Evolutionary conservation across 1,139 yeast species (phyloP).

Genomic region (Zygoascus hellenicus): DNA sequence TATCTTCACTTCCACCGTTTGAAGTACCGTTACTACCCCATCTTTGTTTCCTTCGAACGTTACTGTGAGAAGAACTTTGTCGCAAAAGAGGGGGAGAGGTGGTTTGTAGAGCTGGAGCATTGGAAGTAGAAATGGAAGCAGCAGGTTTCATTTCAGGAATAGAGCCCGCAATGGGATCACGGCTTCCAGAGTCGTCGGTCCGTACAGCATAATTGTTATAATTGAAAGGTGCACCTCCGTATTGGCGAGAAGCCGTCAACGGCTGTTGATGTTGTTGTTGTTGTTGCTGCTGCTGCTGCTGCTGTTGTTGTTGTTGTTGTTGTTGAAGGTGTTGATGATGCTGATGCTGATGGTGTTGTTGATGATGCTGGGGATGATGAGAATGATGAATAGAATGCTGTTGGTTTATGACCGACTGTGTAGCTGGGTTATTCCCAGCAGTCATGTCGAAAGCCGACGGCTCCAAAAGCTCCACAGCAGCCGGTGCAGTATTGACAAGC

Average conservation of each 20-base stretch:
- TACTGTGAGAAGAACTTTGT: slow-evolving; percentile 6
- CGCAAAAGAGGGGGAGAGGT: slow-evolving; percentile 1
- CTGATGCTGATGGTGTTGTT: too few relatives aligned
- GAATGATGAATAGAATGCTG: too few relatives aligned
- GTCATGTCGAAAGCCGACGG: slow-evolving; percentile 8
- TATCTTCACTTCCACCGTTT: slow-evolving; percentile 1
- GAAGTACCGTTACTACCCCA: slow-evolving; percentile 7
- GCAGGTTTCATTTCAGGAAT: too few relatives aligned
- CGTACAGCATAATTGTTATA: slow-evolving; percentile 2
- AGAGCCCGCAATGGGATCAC: neutral
- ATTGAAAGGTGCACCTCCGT: neutral
- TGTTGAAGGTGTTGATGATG: too few relatives aligned
- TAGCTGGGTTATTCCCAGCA: neutral
- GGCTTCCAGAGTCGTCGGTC: slow-evolving; percentile 10
- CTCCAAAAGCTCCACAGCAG: neutral
- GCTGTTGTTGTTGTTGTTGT: too few relatives aligned
- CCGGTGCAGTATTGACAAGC: neutral
- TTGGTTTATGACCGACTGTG: neutral
- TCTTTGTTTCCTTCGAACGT: slow-evolving; percentile 8
- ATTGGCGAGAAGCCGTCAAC: neutral
- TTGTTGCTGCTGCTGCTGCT: too few relatives aligned
- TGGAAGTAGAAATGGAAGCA: neutral
- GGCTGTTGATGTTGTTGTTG: too few relatives aligned
- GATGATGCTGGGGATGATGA: too few relatives aligned
- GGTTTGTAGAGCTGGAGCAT: neutral